These are phyloP conservation scores for Serpula lacrymans DNA, from an alignment of 768 basidiomycete genomes.

Conservation along the genomic window DNA sequence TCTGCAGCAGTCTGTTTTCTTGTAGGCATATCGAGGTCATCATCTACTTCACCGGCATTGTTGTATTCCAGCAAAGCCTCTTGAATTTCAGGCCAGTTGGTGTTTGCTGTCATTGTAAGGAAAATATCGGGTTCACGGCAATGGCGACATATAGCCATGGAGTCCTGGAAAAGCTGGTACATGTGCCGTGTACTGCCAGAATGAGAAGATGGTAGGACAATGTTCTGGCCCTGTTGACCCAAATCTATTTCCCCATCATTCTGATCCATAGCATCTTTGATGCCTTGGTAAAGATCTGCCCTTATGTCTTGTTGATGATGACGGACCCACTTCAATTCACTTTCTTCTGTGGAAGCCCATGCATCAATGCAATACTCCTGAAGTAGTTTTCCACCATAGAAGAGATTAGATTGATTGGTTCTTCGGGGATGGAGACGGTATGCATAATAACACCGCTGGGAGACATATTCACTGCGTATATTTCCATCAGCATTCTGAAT, in stretches of 20 bases:
- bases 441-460: constrained; percentile 25
- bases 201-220: constrained; percentile 41
- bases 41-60: too few relatives aligned
- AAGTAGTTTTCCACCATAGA: constrained; percentile 36
- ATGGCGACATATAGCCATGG: constrained; percentile 40
- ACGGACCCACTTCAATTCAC: constrained; percentile 29
- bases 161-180: constrained; percentile 41
- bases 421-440: constrained; percentile 30
- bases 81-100: constrained; percentile 44
- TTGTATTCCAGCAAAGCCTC: constrained; percentile 27
- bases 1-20: constrained; percentile 34
- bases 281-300: constrained; percentile 31
- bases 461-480: constrained; percentile 17
- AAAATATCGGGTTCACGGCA: constrained; percentile 42
- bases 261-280: constrained; percentile 27
- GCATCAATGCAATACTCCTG: constrained; percentile 44
- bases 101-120: constrained; percentile 52
- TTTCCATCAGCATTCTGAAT: constrained; percentile 11
- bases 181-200: constrained; percentile 41
- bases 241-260: constrained; percentile 23
- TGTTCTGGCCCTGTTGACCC: constrained; percentile 25
- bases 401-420: constrained; percentile 22
- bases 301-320: constrained; percentile 33
- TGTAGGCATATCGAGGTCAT: too few relatives aligned
- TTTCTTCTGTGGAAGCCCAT: constrained; percentile 44